Evolutionary conservation across 257 asterid species (phyloP), one percentile per base, ranked within the genome.

Genomic region (Salvia hispanica): DNA sequence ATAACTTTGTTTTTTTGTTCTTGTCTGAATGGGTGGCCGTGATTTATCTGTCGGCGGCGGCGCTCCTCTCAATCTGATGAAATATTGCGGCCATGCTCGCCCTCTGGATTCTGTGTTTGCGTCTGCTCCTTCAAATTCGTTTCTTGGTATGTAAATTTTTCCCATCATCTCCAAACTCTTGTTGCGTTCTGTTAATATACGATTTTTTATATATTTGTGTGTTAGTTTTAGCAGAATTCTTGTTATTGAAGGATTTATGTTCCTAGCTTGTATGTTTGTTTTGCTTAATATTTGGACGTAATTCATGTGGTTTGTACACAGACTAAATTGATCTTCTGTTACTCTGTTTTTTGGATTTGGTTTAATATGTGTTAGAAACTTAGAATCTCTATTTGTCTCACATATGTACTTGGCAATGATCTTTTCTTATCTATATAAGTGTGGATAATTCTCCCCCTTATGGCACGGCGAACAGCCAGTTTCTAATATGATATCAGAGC

Each of bases 101-200:
- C 81, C 76, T 61, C 73, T 53, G 43, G 84, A 69, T 74, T 80
- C 85, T 34, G 65, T 73, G 21, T 74, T 84, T 66, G 70, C 72
- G 1, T 62, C 89, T 62, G 80, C 76, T 62, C 42, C 78, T 77
- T 78, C 91, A 57, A 73, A 82, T 64, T 69, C 84, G 54, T 82
- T 72, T 71, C 80, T 56, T 31, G 88, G 95, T 85, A 80, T 33
- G 50, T 50, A 15, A 9, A 42, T 52, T 54, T n/a, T 6, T 6
- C 15, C 44, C n/a, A 44, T 18, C 55, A 44, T 18, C 60, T 31
- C 33, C 31, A 9, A 36, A 52, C 6, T 69, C 42, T 46, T n/a
- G 16, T 8, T 68, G 74, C 83, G 86, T 82, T n/a, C 25, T 21
- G 25, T 21, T 0, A 21, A 21, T 21, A 21, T 21, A 21, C 25